phyloP scores from a whole-genome alignment of 257 asterid species.

The Lycium barbarum region DNA sequence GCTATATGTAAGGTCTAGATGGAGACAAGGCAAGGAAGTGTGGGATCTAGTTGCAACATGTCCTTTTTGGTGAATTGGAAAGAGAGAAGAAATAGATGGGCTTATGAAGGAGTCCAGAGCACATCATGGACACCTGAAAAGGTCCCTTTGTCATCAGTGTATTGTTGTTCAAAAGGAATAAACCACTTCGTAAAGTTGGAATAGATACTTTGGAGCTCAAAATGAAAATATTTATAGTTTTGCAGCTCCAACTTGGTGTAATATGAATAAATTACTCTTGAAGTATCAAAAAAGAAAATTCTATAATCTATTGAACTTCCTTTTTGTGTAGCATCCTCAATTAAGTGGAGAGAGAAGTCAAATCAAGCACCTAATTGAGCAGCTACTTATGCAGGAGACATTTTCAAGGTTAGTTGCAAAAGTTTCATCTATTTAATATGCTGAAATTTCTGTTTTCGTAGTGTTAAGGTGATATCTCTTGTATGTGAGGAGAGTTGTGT shows the following conservation, averaged over 20 bases:
- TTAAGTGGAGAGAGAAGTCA: conserved; percentile 48
- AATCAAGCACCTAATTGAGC: conserved; percentile 66
- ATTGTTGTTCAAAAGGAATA: background rate
- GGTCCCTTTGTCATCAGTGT: background rate
- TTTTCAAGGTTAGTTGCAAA: conserved; percentile 70
- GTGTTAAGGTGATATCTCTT: background rate
- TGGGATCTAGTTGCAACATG: background rate
- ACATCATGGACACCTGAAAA: background rate
- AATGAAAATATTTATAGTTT: background rate
- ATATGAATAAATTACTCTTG: conserved; percentile 5
- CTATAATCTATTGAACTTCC: background rate
- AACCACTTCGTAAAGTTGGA: background rate
- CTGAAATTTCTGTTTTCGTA: background rate
- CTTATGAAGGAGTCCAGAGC: background rate
- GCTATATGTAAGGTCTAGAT: background rate
- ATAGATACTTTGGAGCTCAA: conserved; percentile 15
- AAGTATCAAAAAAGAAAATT: background rate
- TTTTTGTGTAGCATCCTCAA: conserved; percentile 42
- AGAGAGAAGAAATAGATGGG: background rate
- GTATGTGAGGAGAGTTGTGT: background rate
- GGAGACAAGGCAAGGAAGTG: background rate
- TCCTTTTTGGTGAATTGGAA: background rate
- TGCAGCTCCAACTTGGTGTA: background rate
- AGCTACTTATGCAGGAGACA: conserved; percentile 70
- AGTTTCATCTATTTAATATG: background rate